Base-by-base conservation (phyloP, 805 yeast genomes). In the Nadsonia fulvescens region DNA sequence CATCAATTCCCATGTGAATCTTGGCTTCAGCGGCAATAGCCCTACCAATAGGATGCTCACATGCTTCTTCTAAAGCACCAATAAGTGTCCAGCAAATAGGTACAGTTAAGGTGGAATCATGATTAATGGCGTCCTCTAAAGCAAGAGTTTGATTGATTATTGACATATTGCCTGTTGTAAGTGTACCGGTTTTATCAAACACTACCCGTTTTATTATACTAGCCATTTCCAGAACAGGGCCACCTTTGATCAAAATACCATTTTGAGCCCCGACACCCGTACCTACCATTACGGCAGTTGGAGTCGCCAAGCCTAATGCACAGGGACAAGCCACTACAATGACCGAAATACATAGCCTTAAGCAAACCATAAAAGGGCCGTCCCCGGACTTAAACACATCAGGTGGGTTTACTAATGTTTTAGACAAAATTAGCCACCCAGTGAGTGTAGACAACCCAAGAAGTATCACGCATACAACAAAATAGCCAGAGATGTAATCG, bases 321-420 rank as follows among this genome's bases (percentile, higher is more conserved):
- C 98, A 89, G 0, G 99, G 99, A 51, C 99, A 89, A 2, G 98
- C 98, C 25, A 89, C 95, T 7, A 89, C 94, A 36, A 91, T 66
- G 4, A 89, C 98, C 5, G 92, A 71, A 14, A 89, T 86, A 5
- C 92, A 73, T 23, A 83, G 61, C 40, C 76, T 70, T 30, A 91
- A 49, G 43, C 86, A 73, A 4, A 66, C 66, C 45, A 67, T 70
- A 35, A 70, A 58, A 27, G 62, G 61, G 6, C 81, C 78, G 35
- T 64, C 63, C 6, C 48, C 55, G 22, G 46, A 48, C 10, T 44
- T 27, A 42, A 72, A 70, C 6, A 63, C 54, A 3, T 39, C 44
- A 3, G 82, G 81, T 14, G 63, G 61, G 11, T 44, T 40, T 11
- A 33, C 19, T 18, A 52, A 19, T 8, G 44, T 37, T 19, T 50